Percentiles rank a stretch among this genome's conserved stretches.
phyloP scores from a whole-genome alignment of 257 asterid species.

The Nicotiana tomentosiformis region DNA sequence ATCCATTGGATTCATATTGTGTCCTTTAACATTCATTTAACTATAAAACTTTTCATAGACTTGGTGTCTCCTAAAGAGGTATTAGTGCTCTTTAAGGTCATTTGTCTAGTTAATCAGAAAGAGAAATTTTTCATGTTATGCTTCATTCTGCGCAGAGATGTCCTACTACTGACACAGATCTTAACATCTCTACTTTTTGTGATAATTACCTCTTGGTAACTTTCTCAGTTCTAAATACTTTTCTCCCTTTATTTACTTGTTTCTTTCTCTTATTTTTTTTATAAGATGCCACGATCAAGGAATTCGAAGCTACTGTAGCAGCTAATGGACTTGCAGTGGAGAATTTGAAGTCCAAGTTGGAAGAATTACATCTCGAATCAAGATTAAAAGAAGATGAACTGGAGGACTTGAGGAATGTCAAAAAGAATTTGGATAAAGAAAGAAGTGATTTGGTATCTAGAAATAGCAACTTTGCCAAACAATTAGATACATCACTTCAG shows the following conservation, averaged over 20 bases:
- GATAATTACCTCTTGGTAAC: slow-evolving; percentile 1
- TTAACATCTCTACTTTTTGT: neutral
- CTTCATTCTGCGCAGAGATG: neutral
- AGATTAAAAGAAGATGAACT: slow-evolving; percentile 57
- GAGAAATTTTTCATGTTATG: neutral
- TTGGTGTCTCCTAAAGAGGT: neutral
- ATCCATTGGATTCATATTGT: neutral
- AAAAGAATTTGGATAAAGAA: slow-evolving; percentile 56
- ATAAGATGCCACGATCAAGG: slow-evolving; percentile 56
- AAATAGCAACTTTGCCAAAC: slow-evolving; percentile 43
- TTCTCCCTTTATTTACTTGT: neutral
- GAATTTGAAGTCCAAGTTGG: slow-evolving; percentile 59
- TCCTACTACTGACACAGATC: neutral
- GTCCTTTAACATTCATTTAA: neutral
- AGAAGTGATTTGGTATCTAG: slow-evolving; percentile 46
- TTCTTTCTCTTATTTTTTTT: slow-evolving; percentile 7
- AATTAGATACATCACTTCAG: slow-evolving; percentile 48
- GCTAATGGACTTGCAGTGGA: slow-evolving; percentile 43
- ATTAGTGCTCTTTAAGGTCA: neutral
- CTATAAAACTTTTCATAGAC: neutral
- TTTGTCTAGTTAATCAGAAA: neutral
- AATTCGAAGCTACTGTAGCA: slow-evolving; percentile 53
- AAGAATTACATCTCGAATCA: slow-evolving; percentile 51
- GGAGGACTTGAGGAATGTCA: slow-evolving; percentile 37
- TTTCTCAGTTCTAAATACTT: slow-evolving; percentile 12